Base-by-base conservation (phyloP, 305 asterid species). In the Coffea humblotiana region DNA sequence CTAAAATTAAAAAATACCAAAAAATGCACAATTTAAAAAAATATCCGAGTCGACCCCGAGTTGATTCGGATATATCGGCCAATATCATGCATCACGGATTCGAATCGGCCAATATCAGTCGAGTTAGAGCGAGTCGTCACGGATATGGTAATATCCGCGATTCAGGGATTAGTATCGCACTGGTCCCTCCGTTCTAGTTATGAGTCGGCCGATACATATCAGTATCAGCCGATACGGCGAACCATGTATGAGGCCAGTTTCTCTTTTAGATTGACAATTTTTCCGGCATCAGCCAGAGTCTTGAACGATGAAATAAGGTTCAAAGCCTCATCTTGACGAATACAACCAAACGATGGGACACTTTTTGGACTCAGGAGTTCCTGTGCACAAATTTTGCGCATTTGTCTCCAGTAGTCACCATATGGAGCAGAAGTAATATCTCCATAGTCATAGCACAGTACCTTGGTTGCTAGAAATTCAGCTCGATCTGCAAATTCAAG, bases 341-440 rank as follows among this genome's bases (percentile, higher is more conserved):
- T 63, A 2, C 23, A 4, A 8, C 64, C 37, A 54, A 79, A 80
- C 8, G 84, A 82, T 8, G 58, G 70, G 6, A 85, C 85, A 10
- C 66, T 77, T 29, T 77, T 79, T 1, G 79, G 19, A n/a, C 81
- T 80, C 23, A 80, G 54, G 65, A 85, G 84, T 58, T 80, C 86
- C 3, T 54, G 27, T 21, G 58, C 29, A 76, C 86, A 85, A 2
- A 85, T 49, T 54, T 77, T 79, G 0, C 82, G 82, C 69, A 79
- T 64, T 67, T 82, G 78, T 73, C 77, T 79, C 88, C 88, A 85
- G 27, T 85, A 80, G 2, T 80, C 78, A 3, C 86, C 84, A 11
- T 82, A 80, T 0, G 82, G 86, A 4, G 81, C 71, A 27, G 56
- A 73, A 5, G 80, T 85, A 0, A 85, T 43, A 18, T 77, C 71